Percentiles rank a stretch among this genome's conserved stretches.
Conservation (phyloP, 2,329 filamentous ascomycete species). For the Calonectria crousiana region DNA sequence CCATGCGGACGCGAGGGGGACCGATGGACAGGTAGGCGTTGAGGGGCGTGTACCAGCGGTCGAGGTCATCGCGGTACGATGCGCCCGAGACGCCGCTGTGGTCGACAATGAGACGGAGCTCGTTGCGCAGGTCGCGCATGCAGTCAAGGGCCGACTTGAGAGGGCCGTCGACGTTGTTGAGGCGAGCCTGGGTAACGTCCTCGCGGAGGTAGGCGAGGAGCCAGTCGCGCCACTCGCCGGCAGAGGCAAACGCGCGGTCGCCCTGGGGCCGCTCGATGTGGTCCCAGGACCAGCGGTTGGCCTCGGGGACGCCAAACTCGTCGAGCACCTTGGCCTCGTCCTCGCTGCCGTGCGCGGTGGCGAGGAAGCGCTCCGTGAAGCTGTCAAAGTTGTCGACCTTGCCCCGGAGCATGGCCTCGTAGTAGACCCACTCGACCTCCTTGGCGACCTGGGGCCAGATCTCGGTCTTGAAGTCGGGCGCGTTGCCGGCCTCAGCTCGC, state of each 20-base stretch:
- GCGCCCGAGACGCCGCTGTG: neutral
- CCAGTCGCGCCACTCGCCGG: neutral
- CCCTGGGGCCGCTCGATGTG: conserved; percentile 2
- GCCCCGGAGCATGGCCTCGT: conserved; percentile 1
- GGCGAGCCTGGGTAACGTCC: neutral
- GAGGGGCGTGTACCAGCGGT: neutral
- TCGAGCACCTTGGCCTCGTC: neutral
- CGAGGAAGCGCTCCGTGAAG: neutral
- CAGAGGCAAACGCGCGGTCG: neutral
- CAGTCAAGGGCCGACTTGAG: conserved; percentile 5
- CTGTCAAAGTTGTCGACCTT: neutral
- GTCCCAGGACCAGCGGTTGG: conserved; percentile 2
- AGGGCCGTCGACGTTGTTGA: conserved; percentile 1
- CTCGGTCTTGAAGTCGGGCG: neutral
- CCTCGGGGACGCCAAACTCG: neutral
- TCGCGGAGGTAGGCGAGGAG: conserved; percentile 2
- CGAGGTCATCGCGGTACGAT: neutral
- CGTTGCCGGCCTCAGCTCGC: neutral
- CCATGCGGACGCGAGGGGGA: neutral
- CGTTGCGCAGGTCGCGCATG: conserved; percentile 10
- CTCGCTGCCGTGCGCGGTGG: neutral
- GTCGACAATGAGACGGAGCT: conserved; percentile 5
- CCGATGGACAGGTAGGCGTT: conserved; percentile 6
- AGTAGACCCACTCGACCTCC: conserved; percentile 2
- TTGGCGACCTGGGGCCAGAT: conserved; percentile 6